Percentiles rank a stretch among this genome's conserved stretches.
phyloP scores from a whole-genome alignment of 805 yeast genomes.

The Candida morakotiae region DNA sequence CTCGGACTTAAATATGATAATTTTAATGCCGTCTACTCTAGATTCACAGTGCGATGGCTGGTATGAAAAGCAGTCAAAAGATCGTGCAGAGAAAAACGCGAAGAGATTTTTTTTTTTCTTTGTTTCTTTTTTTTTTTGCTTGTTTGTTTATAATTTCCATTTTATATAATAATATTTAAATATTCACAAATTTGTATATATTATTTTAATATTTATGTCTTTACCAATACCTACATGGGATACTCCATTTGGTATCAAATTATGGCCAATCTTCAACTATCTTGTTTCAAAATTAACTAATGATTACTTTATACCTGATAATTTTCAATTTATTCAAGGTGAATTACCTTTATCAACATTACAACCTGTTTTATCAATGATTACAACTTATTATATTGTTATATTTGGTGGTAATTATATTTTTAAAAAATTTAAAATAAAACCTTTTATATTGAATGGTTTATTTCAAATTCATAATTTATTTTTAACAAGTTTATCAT shows the following conservation, averaged over 20 bases:
- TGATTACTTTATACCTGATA: constrained; percentile 24
- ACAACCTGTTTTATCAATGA: constrained; percentile 44
- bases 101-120: constrained; percentile 2
- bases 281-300: neutral
- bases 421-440: constrained; percentile 44
- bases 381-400: constrained; percentile 37
- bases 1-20: too few relatives aligned
- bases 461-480: constrained; percentile 86
- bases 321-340: constrained; percentile 65
- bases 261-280: constrained; percentile 63
- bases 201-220: too few relatives aligned
- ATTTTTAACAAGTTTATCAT: constrained; percentile 65
- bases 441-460: constrained; percentile 71
- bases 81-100: too few relatives aligned
- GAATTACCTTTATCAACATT: constrained; percentile 66
- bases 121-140: neutral
- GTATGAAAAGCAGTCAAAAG: too few relatives aligned
- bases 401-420: constrained; percentile 70
- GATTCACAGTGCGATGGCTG: too few relatives aligned
- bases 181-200: neutral
- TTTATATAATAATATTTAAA: neutral
- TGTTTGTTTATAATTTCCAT: neutral
- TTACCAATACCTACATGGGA: constrained; percentile 29
- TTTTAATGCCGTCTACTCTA: too few relatives aligned
- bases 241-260: constrained; percentile 52